Evolutionary conservation across 306 rosid species (phyloP), one percentile per base, ranked within the genome.

Genomic region (Leucaena leucocephala): DNA sequence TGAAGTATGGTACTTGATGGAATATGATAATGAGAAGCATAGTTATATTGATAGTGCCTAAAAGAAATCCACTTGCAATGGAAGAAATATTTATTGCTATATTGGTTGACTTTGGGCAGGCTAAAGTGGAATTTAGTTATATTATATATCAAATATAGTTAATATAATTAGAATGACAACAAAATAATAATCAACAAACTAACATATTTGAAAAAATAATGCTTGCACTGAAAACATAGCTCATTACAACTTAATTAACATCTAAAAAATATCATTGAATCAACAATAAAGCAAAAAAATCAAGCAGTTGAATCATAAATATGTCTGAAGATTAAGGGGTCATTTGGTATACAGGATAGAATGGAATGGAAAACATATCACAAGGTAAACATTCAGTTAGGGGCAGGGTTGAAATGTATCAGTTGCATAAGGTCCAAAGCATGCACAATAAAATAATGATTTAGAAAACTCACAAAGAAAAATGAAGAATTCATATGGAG

Each of bases 11-110:
- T 21, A 73, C 49, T 64, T 6, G 61, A 79, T 16, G 62, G 68
- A 40, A 61, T 71, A 40, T 54, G 68, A 85, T 39, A 63, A 75
- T 63, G 10, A 80, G 43, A 78, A 78, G 36, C 71, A 39, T 40
- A 39, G 34, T 38, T 39, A 66, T 17, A 39, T 35, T 39, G 43
- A 36, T 65, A 40, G 71, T 11, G 1, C 34, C 3, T 40, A 67
- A n/a, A 22, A 42, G 72, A 40, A 67, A 67, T 67, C 2, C 49
- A 39, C 71, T 66, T 19, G n/a, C 27, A 67, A 12, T 11, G 35
- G 22, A 35, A 42, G n/a, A 45, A 22, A 27, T 36, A 40, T 43
- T 17, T 67, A 40, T n/a, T 67, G 52, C 36, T 9, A 17, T 5
- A 10, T 13, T n/a, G 4, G 7, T 40, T 67, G 50, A 19, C 50